Conservation (phyloP, 2,329 filamentous ascomycete genomes). For the Neonectria magnoliae region DNA sequence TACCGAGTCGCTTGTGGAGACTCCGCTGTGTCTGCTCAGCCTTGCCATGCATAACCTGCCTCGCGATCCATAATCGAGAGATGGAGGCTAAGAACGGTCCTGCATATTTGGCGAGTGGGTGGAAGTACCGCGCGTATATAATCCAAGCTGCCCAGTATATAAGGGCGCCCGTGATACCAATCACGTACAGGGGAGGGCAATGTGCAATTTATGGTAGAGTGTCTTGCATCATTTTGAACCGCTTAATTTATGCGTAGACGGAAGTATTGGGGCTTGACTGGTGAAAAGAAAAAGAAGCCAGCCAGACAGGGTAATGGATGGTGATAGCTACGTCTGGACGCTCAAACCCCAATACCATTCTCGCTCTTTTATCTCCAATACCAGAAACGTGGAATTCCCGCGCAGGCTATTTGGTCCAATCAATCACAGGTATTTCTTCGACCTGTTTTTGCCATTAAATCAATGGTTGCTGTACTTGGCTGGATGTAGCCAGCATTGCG, state of each 20-base stretch:
- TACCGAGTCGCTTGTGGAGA: neutral
- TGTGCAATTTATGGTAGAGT: neutral
- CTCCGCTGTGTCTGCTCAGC: neutral
- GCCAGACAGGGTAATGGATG: neutral
- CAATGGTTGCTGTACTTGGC: neutral
- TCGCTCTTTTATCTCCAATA: neutral
- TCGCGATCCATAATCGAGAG: conserved; percentile 2
- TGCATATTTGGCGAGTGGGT: conserved; percentile 7
- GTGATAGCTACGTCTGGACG: too few species aligned
- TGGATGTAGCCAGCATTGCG: neutral
- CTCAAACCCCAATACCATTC: neutral
- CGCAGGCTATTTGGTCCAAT: neutral
- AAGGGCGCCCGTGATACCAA: neutral
- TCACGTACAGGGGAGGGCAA: too few species aligned
- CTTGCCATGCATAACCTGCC: neutral
- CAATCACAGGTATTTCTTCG: neutral
- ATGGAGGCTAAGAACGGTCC: conserved; percentile 14
- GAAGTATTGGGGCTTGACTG: neutral
- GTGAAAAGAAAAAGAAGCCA: neutral
- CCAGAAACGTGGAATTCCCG: neutral
- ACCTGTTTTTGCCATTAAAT: neutral
- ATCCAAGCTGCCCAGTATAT: conserved; percentile 11
- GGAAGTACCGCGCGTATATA: conserved; percentile 8
- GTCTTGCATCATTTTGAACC: neutral
- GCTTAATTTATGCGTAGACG: neutral